Evolutionary conservation across 108 stramenopile species (phyloP), one percentile per base, ranked within the genome.

Genomic region (Nitzschia inconspicua): DNA sequence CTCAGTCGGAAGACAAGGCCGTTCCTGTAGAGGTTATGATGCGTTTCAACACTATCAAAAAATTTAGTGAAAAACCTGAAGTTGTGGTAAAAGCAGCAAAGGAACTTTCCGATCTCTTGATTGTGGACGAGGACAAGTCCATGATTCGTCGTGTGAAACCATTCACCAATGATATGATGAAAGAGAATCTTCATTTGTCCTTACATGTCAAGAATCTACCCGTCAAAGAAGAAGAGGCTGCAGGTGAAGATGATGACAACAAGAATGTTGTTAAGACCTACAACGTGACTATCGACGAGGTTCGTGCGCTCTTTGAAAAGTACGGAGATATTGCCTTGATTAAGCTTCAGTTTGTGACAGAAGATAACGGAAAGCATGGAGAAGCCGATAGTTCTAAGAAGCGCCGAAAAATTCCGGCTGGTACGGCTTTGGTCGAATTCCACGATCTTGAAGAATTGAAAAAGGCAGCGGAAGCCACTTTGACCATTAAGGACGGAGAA

Each of bases 341-440:
- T 22, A 80, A 85, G 40, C 70, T 88, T 3, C 79, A 67, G 18
- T 83, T 51, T 24, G 16, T 35, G n/a, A 14, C 27, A 3, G 62
- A 79, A 9, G 69, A 66, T 25, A 46, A 47, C 34, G 34, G 59
- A 34, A 55, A 56, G 3, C 27, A 51, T 13, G 53, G 34, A 3
- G 35, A 36, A 14, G 19, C 13, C 19, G 34, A 16, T 37, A 13
- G 7, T 7, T 4, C 10, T 22, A 51, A 58, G 40, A 44, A 51
- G 1, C 13, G 30, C 8, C 42, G 57, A 25, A 50, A 65, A 11
- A 8, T 70, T 24, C 74, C 85, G 72, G 34, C 48, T 74, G 66
- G 95, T 73, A 9, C 64, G 50, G 71, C 83, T 63, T 44, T 95
- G 53, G 76, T 98, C 20, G 95, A 96, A 60, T 98, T 95, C 71